Evolutionary conservation across 441 rosid species (phyloP).

Genomic region (Adansonia madagascariensis): DNA sequence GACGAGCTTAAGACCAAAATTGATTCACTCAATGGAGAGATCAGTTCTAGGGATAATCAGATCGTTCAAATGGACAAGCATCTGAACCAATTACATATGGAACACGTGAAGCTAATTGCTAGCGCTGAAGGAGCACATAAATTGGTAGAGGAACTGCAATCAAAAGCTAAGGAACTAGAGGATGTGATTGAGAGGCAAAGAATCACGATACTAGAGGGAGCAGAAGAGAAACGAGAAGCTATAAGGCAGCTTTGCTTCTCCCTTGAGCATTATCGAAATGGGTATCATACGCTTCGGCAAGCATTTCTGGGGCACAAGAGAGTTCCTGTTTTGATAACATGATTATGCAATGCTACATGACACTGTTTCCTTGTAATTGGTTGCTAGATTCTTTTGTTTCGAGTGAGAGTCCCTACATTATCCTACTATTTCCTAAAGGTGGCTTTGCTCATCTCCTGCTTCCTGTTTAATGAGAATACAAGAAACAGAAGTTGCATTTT

Average conservation of each 20-base stretch:
- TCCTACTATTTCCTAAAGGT: background rate
- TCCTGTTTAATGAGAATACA: background rate
- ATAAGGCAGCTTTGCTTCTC: slow-evolving; percentile 86
- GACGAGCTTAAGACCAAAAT: slow-evolving; percentile 37
- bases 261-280: slow-evolving; percentile 72
- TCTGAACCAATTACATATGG: slow-evolving; percentile 58
- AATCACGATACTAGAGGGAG: slow-evolving; percentile 53
- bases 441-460: background rate
- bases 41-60: slow-evolving; percentile 43
- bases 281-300: slow-evolving; percentile 54
- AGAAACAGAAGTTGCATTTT: slow-evolving; percentile 16
- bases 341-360: slow-evolving; percentile 13
- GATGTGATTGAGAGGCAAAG: slow-evolving; percentile 68
- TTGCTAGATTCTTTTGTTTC: background rate
- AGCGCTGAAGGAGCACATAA: slow-evolving; percentile 40
- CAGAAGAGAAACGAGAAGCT: slow-evolving; percentile 88
- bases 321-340: slow-evolving; percentile 50
- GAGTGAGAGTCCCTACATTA: background rate
- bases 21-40: slow-evolving; percentile 41
- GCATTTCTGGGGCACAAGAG: slow-evolving; percentile 54
- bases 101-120: slow-evolving; percentile 51
- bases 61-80: slow-evolving; percentile 59
- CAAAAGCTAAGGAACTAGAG: slow-evolving; percentile 47
- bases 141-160: slow-evolving; percentile 39
- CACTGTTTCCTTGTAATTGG: background rate